A percentile compares a stretch with the other conserved stretches of the same genome.
Evolutionary conservation across 1,139 yeast genomes (phyloP).

Genomic region (Wickerhamiella pararugosa): DNA sequence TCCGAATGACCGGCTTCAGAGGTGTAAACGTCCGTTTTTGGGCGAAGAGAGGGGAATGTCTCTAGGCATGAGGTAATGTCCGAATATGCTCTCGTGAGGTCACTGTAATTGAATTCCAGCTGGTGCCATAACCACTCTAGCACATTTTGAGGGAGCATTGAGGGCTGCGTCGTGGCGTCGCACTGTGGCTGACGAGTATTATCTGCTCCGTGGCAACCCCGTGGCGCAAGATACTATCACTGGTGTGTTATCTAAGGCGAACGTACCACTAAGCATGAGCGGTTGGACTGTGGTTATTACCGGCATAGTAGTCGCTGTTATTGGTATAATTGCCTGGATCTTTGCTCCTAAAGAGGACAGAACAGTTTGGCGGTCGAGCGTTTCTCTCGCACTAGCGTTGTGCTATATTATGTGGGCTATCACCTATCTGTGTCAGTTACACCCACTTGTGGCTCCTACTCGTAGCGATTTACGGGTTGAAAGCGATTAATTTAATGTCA

Average conservation of each 20-base stretch:
- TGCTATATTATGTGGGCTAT: slow-evolving; percentile 81
- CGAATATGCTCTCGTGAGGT: slow-evolving; percentile 39
- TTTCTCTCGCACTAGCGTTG: slow-evolving; percentile 70
- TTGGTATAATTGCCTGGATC: slow-evolving; percentile 49
- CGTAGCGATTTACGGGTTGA: slow-evolving; percentile 61
- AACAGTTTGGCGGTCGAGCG: slow-evolving; percentile 83
- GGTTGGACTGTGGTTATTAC: slow-evolving; percentile 62
- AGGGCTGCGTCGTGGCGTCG: no score
- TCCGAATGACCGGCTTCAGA: slow-evolving; percentile 40
- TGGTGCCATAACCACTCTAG: slow-evolving; percentile 44
- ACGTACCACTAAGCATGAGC: slow-evolving; percentile 12
- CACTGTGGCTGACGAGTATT: neutral
- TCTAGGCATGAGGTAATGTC: slow-evolving; percentile 46
- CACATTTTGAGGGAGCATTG: slow-evolving; percentile 30
- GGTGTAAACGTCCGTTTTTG: slow-evolving; percentile 56
- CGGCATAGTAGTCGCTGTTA: slow-evolving; percentile 42
- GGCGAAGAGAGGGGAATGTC: slow-evolving; percentile 37
- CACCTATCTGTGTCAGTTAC: slow-evolving; percentile 54
- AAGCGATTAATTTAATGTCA: neutral
- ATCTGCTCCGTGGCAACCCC: neutral
- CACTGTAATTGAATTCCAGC: slow-evolving; percentile 38
- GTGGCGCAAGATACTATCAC: neutral
- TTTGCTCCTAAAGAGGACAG: slow-evolving; percentile 41
- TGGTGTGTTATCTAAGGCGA: neutral
- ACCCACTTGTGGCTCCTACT: slow-evolving; percentile 60